Percentiles rank a stretch among this genome's conserved stretches.
These are phyloP conservation scores for Ogataea thermomethanolica DNA, from an alignment of 805 yeast genomes.

Conservation along the genomic window DNA sequence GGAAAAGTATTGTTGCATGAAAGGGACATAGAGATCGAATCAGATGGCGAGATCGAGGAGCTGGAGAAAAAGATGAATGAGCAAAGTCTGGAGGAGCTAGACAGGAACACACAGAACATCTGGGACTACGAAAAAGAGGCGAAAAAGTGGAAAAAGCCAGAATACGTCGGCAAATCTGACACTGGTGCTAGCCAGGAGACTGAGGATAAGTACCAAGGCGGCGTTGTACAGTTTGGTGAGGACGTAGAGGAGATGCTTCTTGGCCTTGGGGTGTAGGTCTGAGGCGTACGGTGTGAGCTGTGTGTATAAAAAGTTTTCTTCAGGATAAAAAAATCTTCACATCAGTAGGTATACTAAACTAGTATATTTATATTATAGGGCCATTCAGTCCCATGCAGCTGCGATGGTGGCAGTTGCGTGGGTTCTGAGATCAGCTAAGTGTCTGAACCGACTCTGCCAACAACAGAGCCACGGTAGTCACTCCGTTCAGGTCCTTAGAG, in stretches of 20 bases:
- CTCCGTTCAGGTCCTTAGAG: slow-evolving; percentile 80
- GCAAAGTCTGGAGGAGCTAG: slow-evolving; percentile 29
- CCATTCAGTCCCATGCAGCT: slow-evolving; percentile 33
- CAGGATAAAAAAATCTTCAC: slow-evolving; percentile 34
- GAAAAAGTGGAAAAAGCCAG: slow-evolving; percentile 48
- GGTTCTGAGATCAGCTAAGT: slow-evolving; percentile 54
- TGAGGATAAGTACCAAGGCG: slow-evolving; percentile 12
- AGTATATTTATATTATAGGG: slow-evolving; percentile 51
- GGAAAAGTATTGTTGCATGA: slow-evolving; percentile 75
- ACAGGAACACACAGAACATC: slow-evolving; percentile 33
- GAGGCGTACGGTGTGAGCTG: slow-evolving; percentile 16
- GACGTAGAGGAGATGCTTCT: slow-evolving; percentile 29
- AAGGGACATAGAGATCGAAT: slow-evolving; percentile 29
- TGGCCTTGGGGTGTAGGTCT: slow-evolving; percentile 19
- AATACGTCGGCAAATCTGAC: slow-evolving; percentile 22
- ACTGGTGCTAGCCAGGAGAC: background rate
- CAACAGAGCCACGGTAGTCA: slow-evolving; percentile 68
- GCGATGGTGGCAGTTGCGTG: slow-evolving; percentile 12
- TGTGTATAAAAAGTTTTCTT: slow-evolving; percentile 4
- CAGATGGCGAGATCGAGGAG: slow-evolving; percentile 37
- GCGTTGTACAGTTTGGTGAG: slow-evolving; percentile 32
- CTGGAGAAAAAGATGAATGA: slow-evolving; percentile 33
- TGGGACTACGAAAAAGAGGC: slow-evolving; percentile 64
- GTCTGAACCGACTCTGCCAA: slow-evolving; percentile 60
- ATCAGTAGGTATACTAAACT: slow-evolving; percentile 80